phyloP scores from a whole-genome alignment of 768 basidiomycete genomes.

The Clitopilus passeckerianus region DNA sequence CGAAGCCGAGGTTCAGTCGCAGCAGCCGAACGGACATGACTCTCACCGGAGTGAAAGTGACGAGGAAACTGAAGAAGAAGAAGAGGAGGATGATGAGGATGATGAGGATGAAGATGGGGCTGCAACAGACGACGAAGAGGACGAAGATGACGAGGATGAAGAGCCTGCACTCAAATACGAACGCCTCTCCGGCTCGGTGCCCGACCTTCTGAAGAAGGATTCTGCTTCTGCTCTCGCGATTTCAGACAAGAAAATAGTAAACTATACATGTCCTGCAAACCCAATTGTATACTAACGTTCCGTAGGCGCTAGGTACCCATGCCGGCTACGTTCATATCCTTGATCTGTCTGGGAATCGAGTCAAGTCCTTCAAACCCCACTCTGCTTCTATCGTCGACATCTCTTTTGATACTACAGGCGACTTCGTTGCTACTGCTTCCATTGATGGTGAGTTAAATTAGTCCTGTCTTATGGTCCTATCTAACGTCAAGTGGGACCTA shows the following conservation, averaged over 20 bases:
- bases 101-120: slow-evolving; percentile 18
- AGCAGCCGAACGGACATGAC: neutral
- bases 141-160: slow-evolving; percentile 72
- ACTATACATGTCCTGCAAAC: too few species aligned
- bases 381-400: slow-evolving; percentile 84
- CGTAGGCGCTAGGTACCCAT: slow-evolving; percentile 88
- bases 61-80: slow-evolving; percentile 8
- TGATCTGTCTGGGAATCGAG: slow-evolving; percentile 68
- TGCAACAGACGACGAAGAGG: slow-evolving; percentile 41
- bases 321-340: slow-evolving; percentile 88
- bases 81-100: slow-evolving; percentile 13
- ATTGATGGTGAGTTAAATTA: slow-evolving; percentile 75
- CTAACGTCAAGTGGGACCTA: slow-evolving; percentile 28
- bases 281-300: slow-evolving; percentile 2
- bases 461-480: neutral
- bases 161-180: slow-evolving; percentile 93
- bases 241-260: slow-evolving; percentile 68
- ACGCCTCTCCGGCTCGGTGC: slow-evolving; percentile 65
- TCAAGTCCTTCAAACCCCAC: slow-evolving; percentile 91
- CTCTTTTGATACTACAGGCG: slow-evolving; percentile 74
- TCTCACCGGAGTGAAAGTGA: neutral
- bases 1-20: neutral
- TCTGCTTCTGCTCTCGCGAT: slow-evolving; percentile 81
- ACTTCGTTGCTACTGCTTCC: slow-evolving; percentile 89
- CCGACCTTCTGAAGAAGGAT: slow-evolving; percentile 83